Percentiles rank a stretch among this genome's conserved stretches.
These are phyloP conservation scores for Saccharomyces hybrid DNA, from an alignment of 1,139 yeast genomes.

Conservation along the genomic window DNA sequence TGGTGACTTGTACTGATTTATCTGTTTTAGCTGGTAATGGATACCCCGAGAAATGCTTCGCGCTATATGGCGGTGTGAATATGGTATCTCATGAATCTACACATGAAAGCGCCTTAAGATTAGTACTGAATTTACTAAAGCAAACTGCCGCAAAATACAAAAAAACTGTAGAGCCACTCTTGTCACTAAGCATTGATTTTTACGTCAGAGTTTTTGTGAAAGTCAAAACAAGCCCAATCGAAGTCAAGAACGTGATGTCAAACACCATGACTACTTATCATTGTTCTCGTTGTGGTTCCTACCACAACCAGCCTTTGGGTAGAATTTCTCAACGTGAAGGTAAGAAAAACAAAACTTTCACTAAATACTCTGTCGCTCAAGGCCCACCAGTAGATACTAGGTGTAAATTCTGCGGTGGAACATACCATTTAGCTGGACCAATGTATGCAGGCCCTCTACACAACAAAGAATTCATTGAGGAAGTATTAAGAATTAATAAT, in stretches of 20 bases:
- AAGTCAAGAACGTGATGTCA: slow-evolving; percentile 68
- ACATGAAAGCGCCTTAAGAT: slow-evolving; percentile 87
- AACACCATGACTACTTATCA: slow-evolving; percentile 72
- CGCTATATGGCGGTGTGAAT: slow-evolving; percentile 90
- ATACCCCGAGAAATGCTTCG: slow-evolving; percentile 93
- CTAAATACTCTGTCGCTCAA: slow-evolving; percentile 49
- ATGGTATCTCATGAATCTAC: slow-evolving; percentile 71
- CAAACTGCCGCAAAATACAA: slow-evolving; percentile 86
- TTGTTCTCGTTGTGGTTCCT: slow-evolving; percentile 83
- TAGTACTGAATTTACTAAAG: slow-evolving; percentile 70
- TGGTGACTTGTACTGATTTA: slow-evolving; percentile 93
- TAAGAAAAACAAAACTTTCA: slow-evolving; percentile 30
- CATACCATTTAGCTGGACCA: slow-evolving; percentile 84
- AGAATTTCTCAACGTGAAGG: slow-evolving; percentile 39
- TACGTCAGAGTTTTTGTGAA: slow-evolving; percentile 80
- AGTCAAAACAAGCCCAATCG: slow-evolving; percentile 68
- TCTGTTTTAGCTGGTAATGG: slow-evolving; percentile 95
- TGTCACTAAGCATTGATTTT: slow-evolving; percentile 82
- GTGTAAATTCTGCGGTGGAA: slow-evolving; percentile 65
- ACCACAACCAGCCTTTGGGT: slow-evolving; percentile 68
- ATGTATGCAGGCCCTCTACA: slow-evolving; percentile 89
- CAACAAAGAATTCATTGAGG: slow-evolving; percentile 54
- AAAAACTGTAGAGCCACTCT: slow-evolving; percentile 75
- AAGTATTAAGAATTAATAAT: slow-evolving; percentile 49
- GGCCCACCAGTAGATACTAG: slow-evolving; percentile 49